Conservation (phyloP, 495 filamentous ascomycete species). For the Penicillium silybi region DNA sequence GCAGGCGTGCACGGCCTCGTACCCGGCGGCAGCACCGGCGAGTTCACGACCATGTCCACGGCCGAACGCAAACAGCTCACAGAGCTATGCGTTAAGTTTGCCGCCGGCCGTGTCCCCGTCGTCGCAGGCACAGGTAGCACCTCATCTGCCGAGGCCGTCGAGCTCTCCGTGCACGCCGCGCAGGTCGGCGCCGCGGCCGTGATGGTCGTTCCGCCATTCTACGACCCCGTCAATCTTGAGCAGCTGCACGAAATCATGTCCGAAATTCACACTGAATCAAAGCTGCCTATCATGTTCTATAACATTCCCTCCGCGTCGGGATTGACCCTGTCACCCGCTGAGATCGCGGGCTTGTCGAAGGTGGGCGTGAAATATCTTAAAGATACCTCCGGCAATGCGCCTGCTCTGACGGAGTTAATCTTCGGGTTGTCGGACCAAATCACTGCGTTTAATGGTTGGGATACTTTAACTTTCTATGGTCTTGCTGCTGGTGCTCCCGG, state of each 20-base stretch:
- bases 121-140: constrained; percentile 29
- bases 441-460: constrained; percentile 35
- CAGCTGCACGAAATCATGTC: constrained; percentile 30
- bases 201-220: constrained; percentile 41
- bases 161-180: constrained; percentile 31
- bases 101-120: constrained; percentile 34
- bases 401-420: constrained; percentile 32
- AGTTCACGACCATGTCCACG: constrained; percentile 31
- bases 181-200: constrained; percentile 28
- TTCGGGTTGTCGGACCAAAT: constrained; percentile 29
- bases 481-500: constrained; percentile 28
- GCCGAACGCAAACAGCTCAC: constrained; percentile 37
- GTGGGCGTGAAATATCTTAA: constrained; percentile 35
- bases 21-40: constrained; percentile 37
- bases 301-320: constrained; percentile 32
- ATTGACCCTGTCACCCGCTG: constrained; percentile 18
- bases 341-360: constrained; percentile 27
- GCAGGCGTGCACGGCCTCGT: constrained; percentile 38
- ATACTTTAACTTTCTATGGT: constrained; percentile 37
- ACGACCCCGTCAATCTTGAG: constrained; percentile 29
- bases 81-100: constrained; percentile 33
- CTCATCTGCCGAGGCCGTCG: constrained; percentile 28
- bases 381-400: constrained; percentile 37
- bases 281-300: constrained; percentile 35
- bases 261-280: constrained; percentile 23